Percentiles rank a stretch among this genome's conserved stretches.
phyloP scores from a whole-genome alignment of 202 grass and related monocot genomes.

The Schoenoplectus triqueter region DNA sequence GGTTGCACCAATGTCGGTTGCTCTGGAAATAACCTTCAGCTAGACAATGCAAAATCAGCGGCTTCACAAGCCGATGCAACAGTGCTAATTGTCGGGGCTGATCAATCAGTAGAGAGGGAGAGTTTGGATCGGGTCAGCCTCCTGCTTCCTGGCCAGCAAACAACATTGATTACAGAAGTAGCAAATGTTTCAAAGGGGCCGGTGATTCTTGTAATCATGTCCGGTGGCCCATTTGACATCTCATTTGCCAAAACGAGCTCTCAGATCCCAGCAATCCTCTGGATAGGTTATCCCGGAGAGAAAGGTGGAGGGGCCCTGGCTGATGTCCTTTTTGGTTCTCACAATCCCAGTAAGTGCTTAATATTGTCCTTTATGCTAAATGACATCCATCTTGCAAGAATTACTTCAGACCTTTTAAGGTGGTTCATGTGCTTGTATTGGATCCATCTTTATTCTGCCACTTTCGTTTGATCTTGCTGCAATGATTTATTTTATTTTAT shows the following conservation, averaged over 20 bases:
- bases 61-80: conserved; percentile 81
- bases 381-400: neutral
- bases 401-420: neutral
- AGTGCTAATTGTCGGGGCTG: conserved; percentile 72
- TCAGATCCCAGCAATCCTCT: conserved; percentile 72
- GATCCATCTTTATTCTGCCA: neutral
- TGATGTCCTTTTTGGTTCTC: conserved; percentile 72
- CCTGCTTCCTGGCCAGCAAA: conserved; percentile 68
- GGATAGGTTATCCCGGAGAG: conserved; percentile 90
- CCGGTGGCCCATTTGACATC: conserved; percentile 79
- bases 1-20: conserved; percentile 76
- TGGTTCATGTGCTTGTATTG: neutral
- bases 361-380: neutral
- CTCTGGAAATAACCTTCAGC: conserved; percentile 65
- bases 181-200: conserved; percentile 65
- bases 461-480: neutral
- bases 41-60: conserved; percentile 57
- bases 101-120: conserved; percentile 78
- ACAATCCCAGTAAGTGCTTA: conserved; percentile 65
- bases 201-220: conserved; percentile 94
- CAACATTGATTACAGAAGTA: conserved; percentile 61
- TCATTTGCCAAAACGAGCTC: conserved; percentile 56
- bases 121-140: conserved; percentile 70
- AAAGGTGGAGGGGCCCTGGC: conserved; percentile 77
- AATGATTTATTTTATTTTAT: neutral